phyloP scores from a whole-genome alignment of 176 grass and related monocot genomes.

The Carex parvula region DNA sequence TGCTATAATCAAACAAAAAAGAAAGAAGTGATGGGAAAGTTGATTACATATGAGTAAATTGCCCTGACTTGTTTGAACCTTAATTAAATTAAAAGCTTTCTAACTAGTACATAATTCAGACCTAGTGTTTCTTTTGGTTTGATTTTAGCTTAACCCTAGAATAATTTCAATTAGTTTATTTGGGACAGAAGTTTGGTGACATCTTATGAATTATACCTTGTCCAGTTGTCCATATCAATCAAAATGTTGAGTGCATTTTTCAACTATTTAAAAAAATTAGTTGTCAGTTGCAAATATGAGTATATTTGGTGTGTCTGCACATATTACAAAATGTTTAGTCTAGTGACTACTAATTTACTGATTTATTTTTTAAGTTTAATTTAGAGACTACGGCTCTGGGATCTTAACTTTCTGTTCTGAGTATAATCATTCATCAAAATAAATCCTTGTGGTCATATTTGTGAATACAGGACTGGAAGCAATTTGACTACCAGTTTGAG shows the following conservation, averaged over 20 bases:
- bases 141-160: background rate
- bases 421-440: background rate
- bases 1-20: background rate
- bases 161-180: background rate
- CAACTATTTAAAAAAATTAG: background rate
- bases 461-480: too few species aligned
- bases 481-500: too few species aligned
- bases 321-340: slow-evolving; percentile 11
- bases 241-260: background rate
- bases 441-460: background rate
- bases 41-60: background rate
- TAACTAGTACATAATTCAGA: background rate
- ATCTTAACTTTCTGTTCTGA: background rate
- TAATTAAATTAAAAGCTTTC: background rate
- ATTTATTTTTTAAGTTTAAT: slow-evolving; percentile 1
- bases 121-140: background rate
- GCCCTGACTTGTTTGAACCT: background rate
- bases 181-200: background rate
- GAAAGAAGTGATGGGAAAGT: background rate
- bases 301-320: background rate
- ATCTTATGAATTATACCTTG: background rate
- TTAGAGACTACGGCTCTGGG: background rate
- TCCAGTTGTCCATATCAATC: background rate
- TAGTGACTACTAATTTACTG: background rate
- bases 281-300: slow-evolving; percentile 5